These are phyloP conservation scores for Cystodermella granulosa DNA, from an alignment of 1,284 basidiomycete species.

Conservation along the genomic window DNA sequence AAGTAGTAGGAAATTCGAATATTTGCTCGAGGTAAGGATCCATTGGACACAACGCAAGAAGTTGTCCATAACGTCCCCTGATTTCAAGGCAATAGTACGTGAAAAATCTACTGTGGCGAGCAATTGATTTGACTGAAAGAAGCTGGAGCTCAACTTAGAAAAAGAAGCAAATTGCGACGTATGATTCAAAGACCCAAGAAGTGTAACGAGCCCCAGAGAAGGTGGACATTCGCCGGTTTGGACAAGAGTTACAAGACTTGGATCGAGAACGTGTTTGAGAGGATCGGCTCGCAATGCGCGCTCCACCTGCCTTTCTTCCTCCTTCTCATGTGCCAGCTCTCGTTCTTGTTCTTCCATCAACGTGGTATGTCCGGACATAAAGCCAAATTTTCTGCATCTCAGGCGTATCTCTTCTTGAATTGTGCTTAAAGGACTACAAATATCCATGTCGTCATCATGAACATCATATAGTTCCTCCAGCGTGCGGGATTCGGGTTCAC, in stretches of 20 bases:
- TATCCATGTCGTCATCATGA: not conserved
- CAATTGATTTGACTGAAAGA: not conserved
- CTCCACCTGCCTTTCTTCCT: slow-evolving; percentile 12
- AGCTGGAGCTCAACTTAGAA: not conserved
- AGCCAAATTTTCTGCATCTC: slow-evolving; percentile 8
- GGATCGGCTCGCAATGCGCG: slow-evolving; percentile 7
- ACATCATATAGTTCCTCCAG: slow-evolving; percentile 33
- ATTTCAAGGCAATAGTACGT: not conserved
- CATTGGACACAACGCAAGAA: not conserved
- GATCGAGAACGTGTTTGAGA: slow-evolving; percentile 5
- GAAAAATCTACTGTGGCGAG: not conserved
- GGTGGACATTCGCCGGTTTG: slow-evolving; percentile 15
- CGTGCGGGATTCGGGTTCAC: slow-evolving; percentile 38
- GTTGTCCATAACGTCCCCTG: not conserved
- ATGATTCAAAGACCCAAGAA: not conserved
- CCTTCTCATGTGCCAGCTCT: slow-evolving; percentile 14
- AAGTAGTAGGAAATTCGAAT: not conserved
- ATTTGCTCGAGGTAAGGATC: not conserved
- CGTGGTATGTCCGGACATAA: slow-evolving; percentile 5
- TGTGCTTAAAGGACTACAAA: not conserved
- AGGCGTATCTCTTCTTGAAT: slow-evolving; percentile 8
- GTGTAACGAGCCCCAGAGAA: too few species aligned
- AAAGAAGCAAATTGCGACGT: not conserved
- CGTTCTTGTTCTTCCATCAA: slow-evolving; percentile 16
- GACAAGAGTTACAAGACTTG: slow-evolving; percentile 18